Base-by-base conservation (phyloP, 2,329 filamentous ascomycete genomes). In the Trichoderma pleuroti region DNA sequence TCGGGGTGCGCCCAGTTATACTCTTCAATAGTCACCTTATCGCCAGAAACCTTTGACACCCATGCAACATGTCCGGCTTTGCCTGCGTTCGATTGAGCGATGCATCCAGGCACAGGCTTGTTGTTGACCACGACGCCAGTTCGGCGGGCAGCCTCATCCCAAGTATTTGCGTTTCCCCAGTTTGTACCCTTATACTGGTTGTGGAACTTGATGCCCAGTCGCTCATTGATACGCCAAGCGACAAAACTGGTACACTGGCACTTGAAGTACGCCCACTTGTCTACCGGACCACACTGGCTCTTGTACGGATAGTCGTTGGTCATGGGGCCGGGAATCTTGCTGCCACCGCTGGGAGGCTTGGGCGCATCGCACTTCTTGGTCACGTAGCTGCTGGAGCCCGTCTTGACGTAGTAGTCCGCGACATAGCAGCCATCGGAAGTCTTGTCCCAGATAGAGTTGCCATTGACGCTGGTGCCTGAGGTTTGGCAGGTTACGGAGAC, bases 231-330 rank as follows among this genome's bases (percentile, higher is more conserved):
- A 61, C 74, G 74, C 63, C 70, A 75, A 21, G 74, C 74, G 26
- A 74, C 74, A 65, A 75, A 75, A 68, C 73, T 74, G 49, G 72
- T 73, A 71, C 73, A 74, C 54, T 73, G 70, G 71, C 73, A 75
- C 61, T 71, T 73, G 70, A 65, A 73, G 63, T 70, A 75, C 21
- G 60, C 63, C 71, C 72, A 75, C n/a, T 56, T 64, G 54, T 75
- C 74, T 26, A 34, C 71, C 39, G 61, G 57, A 8, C 73, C 68
- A 39, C 74, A 75, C 64, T 71, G 67, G 59, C 68, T 69, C 64
- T 70, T 70, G 71, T 75, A 75, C 26, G 73, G 74, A 65, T 75
- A 75, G 72, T 75, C 74, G 68, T 75, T 65, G 34, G 46, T 66
- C 70, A 66, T 52, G 10, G 68, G 72, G 18, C 73, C 72, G 49